Base-by-base conservation (phyloP, 371 early-diverging fungal species). In the Mortierella sp. region DNA sequence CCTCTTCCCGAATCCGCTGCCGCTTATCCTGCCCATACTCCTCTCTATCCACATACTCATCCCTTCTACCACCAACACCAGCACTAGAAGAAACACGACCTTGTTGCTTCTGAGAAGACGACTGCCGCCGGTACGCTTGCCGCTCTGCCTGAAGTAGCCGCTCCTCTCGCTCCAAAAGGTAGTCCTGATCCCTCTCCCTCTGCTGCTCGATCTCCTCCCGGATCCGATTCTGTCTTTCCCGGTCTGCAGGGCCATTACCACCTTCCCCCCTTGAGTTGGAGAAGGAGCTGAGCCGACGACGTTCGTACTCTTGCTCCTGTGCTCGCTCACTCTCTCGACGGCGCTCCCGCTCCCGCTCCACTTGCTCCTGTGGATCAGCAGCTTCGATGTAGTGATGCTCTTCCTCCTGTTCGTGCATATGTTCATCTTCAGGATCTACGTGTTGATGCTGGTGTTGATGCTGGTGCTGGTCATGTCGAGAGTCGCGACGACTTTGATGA, bases 141-240 rank as follows among this genome's bases (percentile, higher is more conserved):
- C 67, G 67, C 40, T 67, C 67, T 2, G 67, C 43, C 43, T 37
- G 37, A 21, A 67, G 67, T 40, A 37, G 67, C 24, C 67, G 34
- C 40, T 37, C 67, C 40, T 67, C 67, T 3, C 37, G 67, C 24
- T 67, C 67, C 40, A 67, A 40, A 67, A 40, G 37, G 11, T 67
- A 40, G 0, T 40, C 67, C 67, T 67, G 37, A 57, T 77, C 77
- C 50, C 40, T 77, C 48, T 69, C 69, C 24, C 74, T 46, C 40
- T 78, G 78, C 28, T 53, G 48, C 43, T 77, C 75, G 54, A 78
- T 78, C 55, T 78, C 78, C 28, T 46, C 69, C 13, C 77, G 78
- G 21, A 77, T 50, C 5, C 34, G 28, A 54, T 78, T 61, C 40
- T 82, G 75, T 9, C 28, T 72, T 43, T 78, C 78, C 16, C 16